These are phyloP conservation scores for Lablab purpureus DNA, from an alignment of 306 rosid species.

Conservation along the genomic window DNA sequence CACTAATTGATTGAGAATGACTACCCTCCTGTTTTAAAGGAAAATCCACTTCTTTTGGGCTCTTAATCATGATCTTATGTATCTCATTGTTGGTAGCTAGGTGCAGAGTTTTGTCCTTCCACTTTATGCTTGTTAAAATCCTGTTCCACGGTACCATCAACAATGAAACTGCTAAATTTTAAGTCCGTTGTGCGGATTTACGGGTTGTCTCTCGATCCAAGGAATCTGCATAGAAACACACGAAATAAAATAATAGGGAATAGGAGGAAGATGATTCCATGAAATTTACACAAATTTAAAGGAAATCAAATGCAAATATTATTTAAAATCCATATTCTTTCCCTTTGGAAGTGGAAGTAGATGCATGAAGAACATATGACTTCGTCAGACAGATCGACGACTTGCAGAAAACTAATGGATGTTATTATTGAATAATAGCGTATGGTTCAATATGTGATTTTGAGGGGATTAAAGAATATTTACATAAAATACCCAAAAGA, in stretches of 20 bases:
- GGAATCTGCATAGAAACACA: slow-evolving; percentile 32
- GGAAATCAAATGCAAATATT: neutral
- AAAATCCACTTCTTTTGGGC: slow-evolving; percentile 55
- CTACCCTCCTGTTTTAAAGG: slow-evolving; percentile 57
- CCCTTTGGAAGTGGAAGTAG: neutral
- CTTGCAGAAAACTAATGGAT: neutral
- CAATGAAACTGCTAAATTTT: slow-evolving; percentile 5
- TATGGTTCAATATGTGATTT: neutral
- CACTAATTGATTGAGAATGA: slow-evolving; percentile 42
- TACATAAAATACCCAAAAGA: neutral
- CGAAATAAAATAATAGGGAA: neutral
- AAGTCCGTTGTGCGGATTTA: neutral
- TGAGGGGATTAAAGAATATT: neutral
- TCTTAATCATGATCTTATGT: slow-evolving; percentile 66
- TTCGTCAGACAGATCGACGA: slow-evolving; percentile 1
- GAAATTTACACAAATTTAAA: slow-evolving; percentile 26
- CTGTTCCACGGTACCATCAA: slow-evolving; percentile 27
- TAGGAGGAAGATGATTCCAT: neutral
- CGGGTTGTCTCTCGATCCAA: slow-evolving; percentile 3
- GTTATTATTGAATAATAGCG: slow-evolving; percentile 2
- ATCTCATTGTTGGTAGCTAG: slow-evolving; percentile 54
- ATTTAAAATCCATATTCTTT: neutral
- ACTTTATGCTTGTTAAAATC: slow-evolving; percentile 6
- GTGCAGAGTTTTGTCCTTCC: slow-evolving; percentile 39
- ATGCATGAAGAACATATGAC: slow-evolving; percentile 18